A percentile compares a stretch with the other conserved stretches of the same genome.
These are phyloP conservation scores for Starmerella potacharoeniae DNA, from an alignment of 805 yeast species.

Conservation along the genomic window DNA sequence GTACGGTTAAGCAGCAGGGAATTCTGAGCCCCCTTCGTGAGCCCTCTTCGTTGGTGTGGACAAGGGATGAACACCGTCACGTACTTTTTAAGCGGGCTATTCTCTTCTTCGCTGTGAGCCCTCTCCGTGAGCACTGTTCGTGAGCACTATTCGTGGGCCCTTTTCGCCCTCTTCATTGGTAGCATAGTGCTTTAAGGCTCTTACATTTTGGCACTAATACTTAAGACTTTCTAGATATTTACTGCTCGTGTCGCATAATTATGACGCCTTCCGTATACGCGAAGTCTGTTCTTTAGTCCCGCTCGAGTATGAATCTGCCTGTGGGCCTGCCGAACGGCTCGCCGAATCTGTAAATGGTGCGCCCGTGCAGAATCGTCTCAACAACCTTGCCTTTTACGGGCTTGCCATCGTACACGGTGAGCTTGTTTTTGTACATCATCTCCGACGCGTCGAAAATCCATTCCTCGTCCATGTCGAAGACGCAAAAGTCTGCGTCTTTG, in stretches of 20 bases:
- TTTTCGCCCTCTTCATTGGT: no score
- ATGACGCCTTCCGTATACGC: no score
- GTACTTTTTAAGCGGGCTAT: no score
- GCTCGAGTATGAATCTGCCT: constrained; percentile 18
- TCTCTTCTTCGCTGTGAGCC: no score
- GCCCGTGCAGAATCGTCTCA: constrained; percentile 72
- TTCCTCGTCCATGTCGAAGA: constrained; percentile 57
- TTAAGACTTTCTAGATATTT: not conserved
- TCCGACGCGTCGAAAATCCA: constrained; percentile 32
- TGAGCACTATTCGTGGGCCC: no score
- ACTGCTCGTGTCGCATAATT: no score
- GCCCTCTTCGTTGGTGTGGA: no score
- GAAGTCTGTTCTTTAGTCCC: constrained; percentile 2
- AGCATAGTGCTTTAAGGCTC: not conserved
- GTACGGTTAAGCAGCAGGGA: no score
- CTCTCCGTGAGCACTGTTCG: no score
- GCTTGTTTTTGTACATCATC: constrained; percentile 64
- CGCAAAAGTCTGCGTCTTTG: constrained; percentile 75
- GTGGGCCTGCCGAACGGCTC: constrained; percentile 15
- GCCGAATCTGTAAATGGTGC: constrained; percentile 41
- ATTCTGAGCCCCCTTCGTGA: no score
- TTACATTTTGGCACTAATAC: not conserved
- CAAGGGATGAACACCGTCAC: no score
- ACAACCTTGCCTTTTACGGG: constrained; percentile 59
- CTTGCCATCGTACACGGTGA: constrained; percentile 76